These are phyloP conservation scores for Nemania sp. DNA, from an alignment of 2,329 filamentous ascomycete species.

Conservation along the genomic window DNA sequence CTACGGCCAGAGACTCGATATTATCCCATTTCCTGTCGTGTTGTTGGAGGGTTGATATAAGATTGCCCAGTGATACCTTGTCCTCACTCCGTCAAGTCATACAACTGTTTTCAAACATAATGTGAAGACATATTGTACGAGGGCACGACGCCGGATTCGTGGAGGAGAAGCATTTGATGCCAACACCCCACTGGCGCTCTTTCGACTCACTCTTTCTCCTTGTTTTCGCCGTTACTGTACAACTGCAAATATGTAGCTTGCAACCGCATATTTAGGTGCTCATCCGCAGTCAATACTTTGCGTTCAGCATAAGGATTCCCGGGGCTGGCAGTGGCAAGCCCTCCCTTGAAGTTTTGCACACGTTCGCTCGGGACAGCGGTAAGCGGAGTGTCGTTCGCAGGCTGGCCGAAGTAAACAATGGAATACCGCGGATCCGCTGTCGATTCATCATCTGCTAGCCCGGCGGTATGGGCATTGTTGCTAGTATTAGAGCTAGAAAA, in stretches of 20 bases:
- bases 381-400: slow-evolving; percentile 56
- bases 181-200: not conserved
- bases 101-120: too few relatives aligned
- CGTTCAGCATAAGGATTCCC: slow-evolving; percentile 56
- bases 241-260: slow-evolving; percentile 61
- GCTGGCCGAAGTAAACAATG: slow-evolving; percentile 72
- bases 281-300: slow-evolving; percentile 64
- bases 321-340: slow-evolving; percentile 30
- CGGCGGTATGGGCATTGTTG: slow-evolving; percentile 36
- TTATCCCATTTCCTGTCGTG: too few relatives aligned
- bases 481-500: slow-evolving; percentile 56
- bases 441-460: slow-evolving; percentile 49
- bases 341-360: slow-evolving; percentile 48
- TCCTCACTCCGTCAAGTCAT: too few relatives aligned
- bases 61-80: too few relatives aligned
- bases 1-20: too few relatives aligned
- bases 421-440: slow-evolving; percentile 62
- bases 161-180: not conserved
- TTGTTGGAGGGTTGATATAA: too few relatives aligned
- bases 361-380: slow-evolving; percentile 64
- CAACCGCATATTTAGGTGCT: slow-evolving; percentile 66
- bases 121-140: not conserved
- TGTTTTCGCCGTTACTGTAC: slow-evolving; percentile 50
- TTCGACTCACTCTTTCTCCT: not conserved
- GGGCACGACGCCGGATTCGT: too few relatives aligned